Evolutionary conservation across 129 eudicot genomes (phyloP).

Genomic region (Lonicera japonica): DNA sequence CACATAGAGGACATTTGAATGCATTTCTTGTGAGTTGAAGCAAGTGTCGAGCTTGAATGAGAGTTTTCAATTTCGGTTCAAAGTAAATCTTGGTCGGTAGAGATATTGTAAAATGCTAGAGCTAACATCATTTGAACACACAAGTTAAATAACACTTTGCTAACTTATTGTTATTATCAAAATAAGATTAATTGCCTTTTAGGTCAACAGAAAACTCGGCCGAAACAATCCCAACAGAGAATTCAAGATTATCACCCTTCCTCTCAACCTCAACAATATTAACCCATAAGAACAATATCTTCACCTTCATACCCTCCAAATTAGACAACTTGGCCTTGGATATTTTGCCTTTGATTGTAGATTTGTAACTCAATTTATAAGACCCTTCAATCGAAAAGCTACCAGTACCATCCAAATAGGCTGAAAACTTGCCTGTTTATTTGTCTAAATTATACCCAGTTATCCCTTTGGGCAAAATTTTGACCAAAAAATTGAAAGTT

Average conservation of each 20-base stretch:
- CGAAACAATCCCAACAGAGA: constrained; percentile 20
- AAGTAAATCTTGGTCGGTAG: too few species aligned
- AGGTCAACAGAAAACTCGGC: constrained; percentile 13
- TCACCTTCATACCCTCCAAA: constrained; percentile 15
- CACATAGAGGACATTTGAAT: too few species aligned
- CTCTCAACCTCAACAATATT: constrained; percentile 7
- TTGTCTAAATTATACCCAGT: constrained; percentile 7
- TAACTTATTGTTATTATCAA: too few species aligned
- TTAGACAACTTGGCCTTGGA: constrained; percentile 10
- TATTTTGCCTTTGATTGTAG: constrained; percentile 10
- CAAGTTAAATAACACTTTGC: too few species aligned
- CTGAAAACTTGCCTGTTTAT: constrained; percentile 14
- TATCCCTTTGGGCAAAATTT: constrained; percentile 13
- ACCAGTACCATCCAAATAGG: neutral
- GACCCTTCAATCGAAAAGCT: constrained; percentile 8
- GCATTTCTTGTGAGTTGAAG: too few species aligned
- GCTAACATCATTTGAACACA: too few species aligned
- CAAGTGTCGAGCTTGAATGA: too few species aligned
- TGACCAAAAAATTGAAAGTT: constrained; percentile 16
- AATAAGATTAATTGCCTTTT: too few species aligned
- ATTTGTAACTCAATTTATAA: constrained; percentile 11
- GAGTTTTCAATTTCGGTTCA: too few species aligned
- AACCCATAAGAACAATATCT: constrained; percentile 10
- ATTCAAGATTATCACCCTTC: constrained; percentile 7
- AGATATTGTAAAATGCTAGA: too few species aligned